Percentiles rank a stretch among this genome's conserved stretches.
Evolutionary conservation across 73 alveolate genomes (phyloP).

Genomic region (Loxodes magnus): DNA sequence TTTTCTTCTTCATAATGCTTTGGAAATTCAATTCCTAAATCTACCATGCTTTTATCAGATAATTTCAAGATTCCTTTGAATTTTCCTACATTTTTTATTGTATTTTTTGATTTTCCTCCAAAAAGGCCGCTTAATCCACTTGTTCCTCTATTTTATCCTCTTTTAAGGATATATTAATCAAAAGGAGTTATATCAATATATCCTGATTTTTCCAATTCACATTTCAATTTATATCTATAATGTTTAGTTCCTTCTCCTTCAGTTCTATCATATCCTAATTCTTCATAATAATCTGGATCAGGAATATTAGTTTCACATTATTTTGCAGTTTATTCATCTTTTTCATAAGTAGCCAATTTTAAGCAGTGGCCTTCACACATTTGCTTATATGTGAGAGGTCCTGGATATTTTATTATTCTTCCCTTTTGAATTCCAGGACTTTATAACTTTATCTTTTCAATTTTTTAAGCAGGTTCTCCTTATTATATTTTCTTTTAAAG

Average conservation of each 20-base stretch:
- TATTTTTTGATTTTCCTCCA: not conserved
- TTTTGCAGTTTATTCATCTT: too few relatives aligned
- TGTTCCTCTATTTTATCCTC: conserved; percentile 57
- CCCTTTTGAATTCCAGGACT: too few relatives aligned
- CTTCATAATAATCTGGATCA: conserved; percentile 1
- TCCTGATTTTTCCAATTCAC: conserved; percentile 61
- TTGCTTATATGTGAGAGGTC: too few relatives aligned
- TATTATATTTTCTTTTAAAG: too few relatives aligned
- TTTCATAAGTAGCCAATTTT: too few relatives aligned
- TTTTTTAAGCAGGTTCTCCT: too few relatives aligned
- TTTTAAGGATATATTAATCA: conserved; percentile 13
- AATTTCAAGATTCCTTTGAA: conserved; percentile 35
- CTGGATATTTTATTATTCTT: too few relatives aligned
- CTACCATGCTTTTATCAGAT: not conserved
- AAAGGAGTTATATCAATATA: conserved; percentile 38
- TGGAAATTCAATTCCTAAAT: conserved; percentile 6
- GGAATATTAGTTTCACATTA: conserved; percentile 21
- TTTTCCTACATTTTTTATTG: conserved; percentile 23
- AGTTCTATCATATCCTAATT: conserved; percentile 34
- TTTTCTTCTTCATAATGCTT: not conserved
- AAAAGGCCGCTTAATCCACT: conserved; percentile 6
- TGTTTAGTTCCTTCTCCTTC: conserved; percentile 50
- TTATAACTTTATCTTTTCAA: too few relatives aligned
- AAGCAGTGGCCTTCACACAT: too few relatives aligned
- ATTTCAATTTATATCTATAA: conserved; percentile 63